Evolutionary conservation across 2,329 filamentous ascomycete species (phyloP), one percentile per base, ranked within the genome.

Genomic region (Drechslera avenae): DNA sequence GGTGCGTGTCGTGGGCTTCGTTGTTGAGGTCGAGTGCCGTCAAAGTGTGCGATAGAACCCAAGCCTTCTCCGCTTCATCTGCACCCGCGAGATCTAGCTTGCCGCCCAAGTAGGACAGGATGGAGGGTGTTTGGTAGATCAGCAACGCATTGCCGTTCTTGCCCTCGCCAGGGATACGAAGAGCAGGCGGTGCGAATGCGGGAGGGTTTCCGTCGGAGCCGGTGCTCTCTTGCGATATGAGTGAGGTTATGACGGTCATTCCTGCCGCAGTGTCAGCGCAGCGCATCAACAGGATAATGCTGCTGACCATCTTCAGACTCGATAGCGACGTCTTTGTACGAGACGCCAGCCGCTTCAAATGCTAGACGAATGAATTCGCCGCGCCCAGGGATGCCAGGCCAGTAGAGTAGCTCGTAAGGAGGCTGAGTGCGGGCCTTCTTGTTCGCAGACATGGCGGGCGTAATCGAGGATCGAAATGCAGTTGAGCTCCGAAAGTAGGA

Each of bases 1-100:
- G 89, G 68, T 93, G 89, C 19, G 83, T 85, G 62, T 92, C 87
- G 67, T 92, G 89, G 1, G 84, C 71, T 74, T 92, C 89, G 59
- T 87, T 85, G 63, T 83, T 83, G 39, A 92, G 72, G 62, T 93
- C 89, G 14, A 92, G 73, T 1, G 87, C 86, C 3, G 89, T 91
- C 51, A 91, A 73, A 0, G 81, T 78, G 21, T 91, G 79, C 39
- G 78, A 79, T 50, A 89, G 85, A 54, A 90, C 76, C 47, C 81
- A 79, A 56, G 82, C 86, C 37, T 82, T 71, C 3, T 76, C 83
- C 2, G 66, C 61, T 42, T 78, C 76, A 45, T 78, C 79, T 1
- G 77, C 75, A 3, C 79, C 78, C 0, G 78, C 80, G 1, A 91
- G 77, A 0, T 81, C 83, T 0, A 89, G 75, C 46, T 76, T 80